Base-by-base conservation (phyloP, 805 yeast genomes). In the Kluyveromyces lactis region DNA sequence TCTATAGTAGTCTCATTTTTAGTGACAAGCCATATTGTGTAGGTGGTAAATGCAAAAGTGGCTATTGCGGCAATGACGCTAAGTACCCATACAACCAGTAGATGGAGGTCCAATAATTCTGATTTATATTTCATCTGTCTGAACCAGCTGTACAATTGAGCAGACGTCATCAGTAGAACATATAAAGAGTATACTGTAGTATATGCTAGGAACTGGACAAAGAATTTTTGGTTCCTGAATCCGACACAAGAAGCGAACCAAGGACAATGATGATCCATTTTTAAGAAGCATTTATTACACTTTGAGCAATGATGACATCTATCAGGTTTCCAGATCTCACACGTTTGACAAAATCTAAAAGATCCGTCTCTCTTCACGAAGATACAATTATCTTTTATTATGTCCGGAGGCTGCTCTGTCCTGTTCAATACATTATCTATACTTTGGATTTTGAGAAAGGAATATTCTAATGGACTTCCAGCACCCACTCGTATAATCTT, bases 201-300 rank as follows among this genome's bases (percentile, higher is more conserved):
- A 51, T 79, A 79, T 5, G 69, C 33, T 39, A 87, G 58, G 53
- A 83, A 82, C 56, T 86, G 95, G 19, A 86, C 57, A 53, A 89
- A 90, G 55, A 67, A 75, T 61, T 86, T 83, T 47, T 84, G 87
- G 60, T 90, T 90, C 21, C 64, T 64, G 60, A 75, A 81, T 0
- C 97, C 97, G 42, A 90, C 74, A 58, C 97, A 89, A 4, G 77
- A 68, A 2, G 95, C 80, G 59, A 87, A 86, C 97, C 97, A 90
- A 0, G 97, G 97, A 45, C 81, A 81, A 62, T 87, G 96, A 56
- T 87, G 97, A 58, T 87, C 97, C 97, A 87, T 89, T 51, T 75
- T 77, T 43, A 89, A 57, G 19, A 84, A 75, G 58, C 97, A 87
- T 24, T 42, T 45, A 16, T 74, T 67, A 55, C 94, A 86, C 1